Evolutionary conservation across 2,329 filamentous ascomycete genomes (phyloP).

Genomic region (Pestalotiopsis sp.): DNA sequence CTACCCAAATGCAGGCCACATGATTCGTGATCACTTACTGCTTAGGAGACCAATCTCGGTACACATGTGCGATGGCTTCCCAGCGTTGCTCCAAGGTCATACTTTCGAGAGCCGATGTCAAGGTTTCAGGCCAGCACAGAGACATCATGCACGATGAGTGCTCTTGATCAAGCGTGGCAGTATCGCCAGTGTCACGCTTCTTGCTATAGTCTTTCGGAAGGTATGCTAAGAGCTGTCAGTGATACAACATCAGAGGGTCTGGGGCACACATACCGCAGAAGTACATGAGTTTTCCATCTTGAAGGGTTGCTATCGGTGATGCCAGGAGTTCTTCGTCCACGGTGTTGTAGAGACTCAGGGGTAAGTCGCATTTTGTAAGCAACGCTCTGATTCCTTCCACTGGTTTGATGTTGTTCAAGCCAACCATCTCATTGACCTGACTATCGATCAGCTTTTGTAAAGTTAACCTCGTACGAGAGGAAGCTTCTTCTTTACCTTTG

Average conservation of each 20-base stretch:
- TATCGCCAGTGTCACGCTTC: background rate
- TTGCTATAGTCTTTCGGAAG: background rate
- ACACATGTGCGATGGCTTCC: background rate
- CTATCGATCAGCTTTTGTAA: background rate
- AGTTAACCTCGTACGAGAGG: background rate
- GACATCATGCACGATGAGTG: slow-evolving; percentile 1
- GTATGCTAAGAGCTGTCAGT: background rate
- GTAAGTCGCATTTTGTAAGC: slow-evolving; percentile 4
- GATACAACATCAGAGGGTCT: background rate
- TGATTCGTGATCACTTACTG: background rate
- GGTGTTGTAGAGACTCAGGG: slow-evolving; percentile 1
- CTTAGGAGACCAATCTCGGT: background rate
- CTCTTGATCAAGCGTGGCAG: background rate
- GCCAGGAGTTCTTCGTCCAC: slow-evolving; percentile 2
- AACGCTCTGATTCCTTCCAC: background rate
- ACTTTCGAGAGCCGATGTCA: background rate
- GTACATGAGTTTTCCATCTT: slow-evolving; percentile 7
- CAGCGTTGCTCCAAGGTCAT: slow-evolving; percentile 1
- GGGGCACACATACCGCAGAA: background rate
- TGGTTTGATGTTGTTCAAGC: background rate
- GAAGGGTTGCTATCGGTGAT: slow-evolving; percentile 1
- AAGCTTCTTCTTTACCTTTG: slow-evolving; percentile 9
- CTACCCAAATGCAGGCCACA: background rate
- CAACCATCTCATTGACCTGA: slow-evolving; percentile 2
- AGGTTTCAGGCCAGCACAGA: background rate